Evolutionary conservation across 148 eudicot species (phyloP), one percentile per base, ranked within the genome.

Genomic region (Tetragonia tetragonoides): DNA sequence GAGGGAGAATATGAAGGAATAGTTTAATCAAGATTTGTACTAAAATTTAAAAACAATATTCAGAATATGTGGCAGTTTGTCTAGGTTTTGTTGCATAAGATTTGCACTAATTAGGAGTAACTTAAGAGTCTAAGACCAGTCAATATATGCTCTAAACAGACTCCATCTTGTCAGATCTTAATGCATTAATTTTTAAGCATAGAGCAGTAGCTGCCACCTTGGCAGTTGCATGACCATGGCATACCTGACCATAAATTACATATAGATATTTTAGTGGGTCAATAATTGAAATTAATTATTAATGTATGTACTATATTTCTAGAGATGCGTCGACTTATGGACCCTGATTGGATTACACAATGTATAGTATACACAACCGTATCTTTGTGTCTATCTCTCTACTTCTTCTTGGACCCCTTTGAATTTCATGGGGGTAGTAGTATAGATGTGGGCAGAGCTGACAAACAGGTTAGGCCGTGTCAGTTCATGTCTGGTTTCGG

Each of bases 71-170:
- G 42, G 41, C 37, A 42, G 15, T 65, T 1, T 65, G 68, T 65
- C 42, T 62, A 3, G 66, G 8, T 62, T 62, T 2, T 21, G 66
- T 9, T 62, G 37, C 3, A 0, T 72, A 66, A 66, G 24, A 53
- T 72, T 54, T 72, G 74, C 74, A 37, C 75, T 72, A 72, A 18
- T 54, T 66, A 40, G 34, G 34, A 28, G 6, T 60, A 60, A 60
- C 28, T n/a, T n/a, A n/a, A n/a, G n/a, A n/a, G n/a, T n/a, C n/a
- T 41, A 44, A 68, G 72, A 68, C 49, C 21, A 21, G 72, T 68
- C 72, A 68, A 68, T n/a, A 3, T 8, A 41, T 10, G 47, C 28
- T 20, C n/a, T 39, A 37, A 60, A 39, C 16, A n/a, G 64, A n/a
- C 75, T 20, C 54, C 38, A 41, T 21, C 67, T 60, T 21, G 4